Evolutionary conservation across 2,329 filamentous ascomycete species (phyloP).

Genomic region (Phyllosticta citrichinensis): DNA sequence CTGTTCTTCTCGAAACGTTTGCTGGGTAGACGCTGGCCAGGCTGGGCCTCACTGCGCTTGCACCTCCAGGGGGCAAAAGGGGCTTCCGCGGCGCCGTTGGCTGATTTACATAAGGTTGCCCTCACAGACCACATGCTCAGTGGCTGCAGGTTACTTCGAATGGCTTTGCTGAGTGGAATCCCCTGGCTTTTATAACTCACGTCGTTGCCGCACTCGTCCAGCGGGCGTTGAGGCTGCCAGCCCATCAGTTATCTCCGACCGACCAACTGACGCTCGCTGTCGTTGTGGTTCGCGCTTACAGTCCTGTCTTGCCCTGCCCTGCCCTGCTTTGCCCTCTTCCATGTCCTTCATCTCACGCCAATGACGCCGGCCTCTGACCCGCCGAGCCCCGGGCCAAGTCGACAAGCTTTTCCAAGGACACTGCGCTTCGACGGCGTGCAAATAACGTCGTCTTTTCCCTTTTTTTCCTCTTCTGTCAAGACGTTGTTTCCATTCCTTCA

Average conservation of each 20-base stretch:
- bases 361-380: neutral
- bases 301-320: neutral
- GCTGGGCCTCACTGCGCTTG: neutral
- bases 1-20: slow-evolving; percentile 9
- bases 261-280: neutral
- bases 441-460: neutral
- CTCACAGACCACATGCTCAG: neutral
- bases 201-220: neutral
- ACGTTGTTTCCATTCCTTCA: neutral
- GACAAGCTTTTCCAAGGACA: neutral
- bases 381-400: neutral
- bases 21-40: neutral
- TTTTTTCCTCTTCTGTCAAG: neutral
- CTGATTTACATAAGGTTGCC: slow-evolving; percentile 8
- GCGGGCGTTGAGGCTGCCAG: neutral
- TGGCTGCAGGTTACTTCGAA: neutral
- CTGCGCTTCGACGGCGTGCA: neutral
- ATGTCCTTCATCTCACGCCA: neutral
- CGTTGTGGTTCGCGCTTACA: neutral
- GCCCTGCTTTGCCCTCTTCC: neutral
- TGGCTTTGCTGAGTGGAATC: neutral
- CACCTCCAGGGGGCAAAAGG: slow-evolving; percentile 3
- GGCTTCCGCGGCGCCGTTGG: slow-evolving; percentile 4
- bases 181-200: neutral
- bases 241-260: neutral